Evolutionary conservation across 495 filamentous ascomycete genomes (phyloP).

Genomic region (Astrothelium macrocarpum): DNA sequence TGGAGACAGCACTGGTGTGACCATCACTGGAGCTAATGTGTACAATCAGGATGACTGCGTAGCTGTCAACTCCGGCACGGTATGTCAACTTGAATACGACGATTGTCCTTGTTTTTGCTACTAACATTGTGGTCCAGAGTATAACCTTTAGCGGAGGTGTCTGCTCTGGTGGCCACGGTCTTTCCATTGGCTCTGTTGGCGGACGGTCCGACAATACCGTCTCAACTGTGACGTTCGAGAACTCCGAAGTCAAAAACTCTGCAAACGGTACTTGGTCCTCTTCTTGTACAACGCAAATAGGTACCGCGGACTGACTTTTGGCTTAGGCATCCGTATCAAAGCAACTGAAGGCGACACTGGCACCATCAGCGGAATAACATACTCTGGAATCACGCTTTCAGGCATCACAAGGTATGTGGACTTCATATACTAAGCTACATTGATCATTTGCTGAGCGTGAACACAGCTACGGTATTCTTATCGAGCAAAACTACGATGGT

Average conservation of each 20-base stretch:
- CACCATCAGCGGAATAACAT: slow-evolving; percentile 47
- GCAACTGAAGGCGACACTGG: slow-evolving; percentile 50
- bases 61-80: slow-evolving; percentile 50
- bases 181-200: slow-evolving; percentile 59
- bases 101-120: neutral
- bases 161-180: slow-evolving; percentile 52
- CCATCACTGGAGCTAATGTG: slow-evolving; percentile 4
- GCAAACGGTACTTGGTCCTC: neutral
- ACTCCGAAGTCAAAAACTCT: neutral
- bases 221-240: slow-evolving; percentile 32
- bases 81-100: slow-evolving; percentile 17
- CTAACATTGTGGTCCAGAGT: slow-evolving; percentile 17
- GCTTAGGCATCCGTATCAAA: slow-evolving; percentile 57
- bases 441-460: neutral
- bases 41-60: slow-evolving; percentile 42
- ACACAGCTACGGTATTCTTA: slow-evolving; percentile 50
- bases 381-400: slow-evolving; percentile 48
- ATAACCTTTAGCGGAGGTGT: slow-evolving; percentile 45
- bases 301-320: too few species aligned
- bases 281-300: neutral
- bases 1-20: neutral
- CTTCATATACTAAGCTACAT: neutral
- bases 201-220: slow-evolving; percentile 52
- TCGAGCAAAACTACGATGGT: slow-evolving; percentile 62
- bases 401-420: slow-evolving; percentile 34